These are phyloP conservation scores for Xylaria sp. DNA, from an alignment of 2,329 filamentous ascomycete species.

Conservation along the genomic window DNA sequence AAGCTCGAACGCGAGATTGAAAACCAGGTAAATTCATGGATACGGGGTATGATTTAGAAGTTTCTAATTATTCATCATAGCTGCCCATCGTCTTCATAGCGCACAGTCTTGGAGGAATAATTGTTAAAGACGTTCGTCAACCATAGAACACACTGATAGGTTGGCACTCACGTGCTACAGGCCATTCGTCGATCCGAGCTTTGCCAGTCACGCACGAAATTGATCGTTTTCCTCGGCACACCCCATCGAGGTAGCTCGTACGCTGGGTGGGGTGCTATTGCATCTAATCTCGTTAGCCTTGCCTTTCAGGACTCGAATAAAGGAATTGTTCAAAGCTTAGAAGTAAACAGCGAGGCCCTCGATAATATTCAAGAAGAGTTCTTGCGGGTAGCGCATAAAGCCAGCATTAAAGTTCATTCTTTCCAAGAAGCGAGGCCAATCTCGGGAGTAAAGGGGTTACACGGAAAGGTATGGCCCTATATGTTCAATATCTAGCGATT, in stretches of 20 bases:
- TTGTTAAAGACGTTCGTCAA: background rate
- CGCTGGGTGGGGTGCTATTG: constrained; percentile 47
- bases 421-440: constrained; percentile 52
- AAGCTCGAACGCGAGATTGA: constrained; percentile 48
- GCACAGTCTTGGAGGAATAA: background rate
- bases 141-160: background rate
- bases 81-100: background rate
- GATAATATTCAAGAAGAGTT: constrained; percentile 45
- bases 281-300: background rate
- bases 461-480: constrained; percentile 49
- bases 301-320: background rate
- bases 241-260: constrained; percentile 51
- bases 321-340: background rate
- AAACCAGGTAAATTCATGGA: constrained; percentile 29
- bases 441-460: constrained; percentile 49
- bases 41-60: background rate
- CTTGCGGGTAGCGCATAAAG: constrained; percentile 40
- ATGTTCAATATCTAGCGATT: background rate
- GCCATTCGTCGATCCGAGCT: constrained; percentile 47
- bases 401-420: constrained; percentile 51
- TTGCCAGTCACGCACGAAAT: constrained; percentile 44
- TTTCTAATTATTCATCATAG: background rate
- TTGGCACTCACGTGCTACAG: background rate
- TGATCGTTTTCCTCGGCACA: constrained; percentile 54
- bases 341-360: background rate